Percentiles rank a stretch among this genome's conserved stretches.
Evolutionary conservation across 2,329 filamentous ascomycete species (phyloP).

Genomic region (Diplodia corticola): DNA sequence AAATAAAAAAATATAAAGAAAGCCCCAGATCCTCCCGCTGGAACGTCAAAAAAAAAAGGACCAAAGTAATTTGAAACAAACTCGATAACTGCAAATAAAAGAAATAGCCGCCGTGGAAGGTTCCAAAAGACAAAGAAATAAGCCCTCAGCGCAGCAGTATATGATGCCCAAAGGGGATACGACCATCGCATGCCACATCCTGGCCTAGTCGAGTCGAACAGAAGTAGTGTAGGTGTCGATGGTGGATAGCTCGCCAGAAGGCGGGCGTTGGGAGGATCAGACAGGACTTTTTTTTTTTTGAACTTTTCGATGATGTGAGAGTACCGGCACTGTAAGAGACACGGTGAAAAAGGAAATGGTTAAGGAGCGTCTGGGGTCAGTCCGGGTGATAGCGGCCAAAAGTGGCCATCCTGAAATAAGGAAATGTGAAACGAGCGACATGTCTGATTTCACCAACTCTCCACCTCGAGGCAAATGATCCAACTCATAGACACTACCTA

Average conservation of each 20-base stretch:
- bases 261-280: slow-evolving; percentile 3
- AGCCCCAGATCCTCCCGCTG: not conserved
- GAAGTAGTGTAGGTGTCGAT: slow-evolving; percentile 1
- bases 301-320: not conserved
- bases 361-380: slow-evolving; percentile 21
- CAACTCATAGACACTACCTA: slow-evolving; percentile 8
- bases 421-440: slow-evolving; percentile 20
- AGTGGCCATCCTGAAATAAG: slow-evolving; percentile 6
- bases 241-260: not conserved
- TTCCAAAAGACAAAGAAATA: not conserved
- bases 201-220: not conserved
- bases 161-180: not conserved
- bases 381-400: not conserved
- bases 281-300: not conserved
- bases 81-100: not conserved
- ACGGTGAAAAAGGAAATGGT: slow-evolving; percentile 9
- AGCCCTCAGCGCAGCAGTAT: not conserved
- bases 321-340: not conserved
- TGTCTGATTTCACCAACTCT: slow-evolving; percentile 19
- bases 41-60: not conserved
- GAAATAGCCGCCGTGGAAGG: not conserved
- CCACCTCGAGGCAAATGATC: not conserved
- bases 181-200: not conserved
- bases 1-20: not conserved
- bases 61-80: not conserved